A percentile compares a stretch with the other conserved stretches of the same genome.
Conservation (phyloP, 306 rosid genomes). For the Vigna hirtella region DNA sequence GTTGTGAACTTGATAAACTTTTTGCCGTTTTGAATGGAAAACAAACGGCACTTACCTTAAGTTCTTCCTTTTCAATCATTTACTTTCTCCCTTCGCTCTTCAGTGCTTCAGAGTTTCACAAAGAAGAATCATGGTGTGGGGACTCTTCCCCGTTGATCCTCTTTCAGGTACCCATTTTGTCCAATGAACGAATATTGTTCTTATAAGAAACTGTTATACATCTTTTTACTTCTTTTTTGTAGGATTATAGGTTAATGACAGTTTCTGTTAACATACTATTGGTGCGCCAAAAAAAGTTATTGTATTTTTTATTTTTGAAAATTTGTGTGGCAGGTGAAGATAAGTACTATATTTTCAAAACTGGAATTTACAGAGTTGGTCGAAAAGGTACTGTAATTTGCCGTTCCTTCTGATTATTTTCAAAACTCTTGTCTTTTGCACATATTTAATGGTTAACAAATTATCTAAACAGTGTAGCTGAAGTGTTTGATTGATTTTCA, state of each 20-base stretch:
- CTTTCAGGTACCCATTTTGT: slow-evolving; percentile 56
- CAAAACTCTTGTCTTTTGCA: not conserved
- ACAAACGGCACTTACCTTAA: not conserved
- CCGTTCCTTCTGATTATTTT: slow-evolving; percentile 7
- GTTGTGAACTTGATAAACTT: not conserved
- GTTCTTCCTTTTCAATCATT: not conserved
- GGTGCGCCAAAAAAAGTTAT: not conserved
- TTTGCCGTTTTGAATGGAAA: not conserved
- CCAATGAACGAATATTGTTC: slow-evolving; percentile 2
- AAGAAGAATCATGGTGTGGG: slow-evolving; percentile 79
- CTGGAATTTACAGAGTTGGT: slow-evolving; percentile 82
- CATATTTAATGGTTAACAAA: not conserved
- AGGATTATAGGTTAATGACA: not conserved
- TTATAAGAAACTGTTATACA: not conserved
- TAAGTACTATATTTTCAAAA: slow-evolving; percentile 72
- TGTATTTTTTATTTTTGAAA: not conserved
- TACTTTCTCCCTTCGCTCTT: not conserved
- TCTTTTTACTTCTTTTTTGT: slow-evolving; percentile 15
- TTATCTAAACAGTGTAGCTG: not conserved
- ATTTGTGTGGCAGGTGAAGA: slow-evolving; percentile 69
- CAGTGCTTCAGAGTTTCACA: not conserved
- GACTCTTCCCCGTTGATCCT: slow-evolving; percentile 76
- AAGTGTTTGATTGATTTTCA: not conserved
- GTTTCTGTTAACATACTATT: not conserved
- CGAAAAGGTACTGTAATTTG: slow-evolving; percentile 74